Conservation (phyloP, 306 rosid genomes). For the Mucuna pruriens region DNA sequence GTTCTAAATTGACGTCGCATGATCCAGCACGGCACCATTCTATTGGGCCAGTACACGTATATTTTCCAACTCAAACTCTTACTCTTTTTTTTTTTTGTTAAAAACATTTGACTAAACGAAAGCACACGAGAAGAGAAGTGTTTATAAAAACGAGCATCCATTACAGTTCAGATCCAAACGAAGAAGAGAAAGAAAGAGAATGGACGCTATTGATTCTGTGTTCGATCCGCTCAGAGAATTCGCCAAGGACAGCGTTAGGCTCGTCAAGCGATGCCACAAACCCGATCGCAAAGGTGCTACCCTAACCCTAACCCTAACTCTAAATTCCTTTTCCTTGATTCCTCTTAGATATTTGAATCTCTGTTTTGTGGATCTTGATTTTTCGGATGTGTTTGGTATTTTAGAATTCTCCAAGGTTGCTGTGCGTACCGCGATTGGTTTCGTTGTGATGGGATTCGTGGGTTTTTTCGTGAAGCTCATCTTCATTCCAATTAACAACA, state of each 20-base stretch:
- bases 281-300: constrained; percentile 47
- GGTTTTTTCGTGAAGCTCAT: constrained; percentile 80
- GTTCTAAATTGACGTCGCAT: not conserved
- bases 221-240: constrained; percentile 49
- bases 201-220: constrained; percentile 46
- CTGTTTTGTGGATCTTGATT: not conserved
- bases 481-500: constrained; percentile 86
- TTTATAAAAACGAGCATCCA: not conserved
- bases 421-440: constrained; percentile 77
- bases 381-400: not conserved
- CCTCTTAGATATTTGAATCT: not conserved
- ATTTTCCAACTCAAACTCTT: not conserved
- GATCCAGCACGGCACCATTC: not conserved
- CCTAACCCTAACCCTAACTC: not conserved
- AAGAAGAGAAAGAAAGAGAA: not conserved
- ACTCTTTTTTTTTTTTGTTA: not conserved
- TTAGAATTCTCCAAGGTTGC: constrained; percentile 81
- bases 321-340: not conserved
- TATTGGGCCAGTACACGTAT: constrained; percentile 8
- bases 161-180: not conserved
- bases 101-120: not conserved
- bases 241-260: constrained; percentile 46
- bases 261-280: constrained; percentile 51
- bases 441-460: constrained; percentile 86
- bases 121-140: not conserved